Conservation (phyloP, 176 grass and related monocot species). For the Areca catechu region DNA sequence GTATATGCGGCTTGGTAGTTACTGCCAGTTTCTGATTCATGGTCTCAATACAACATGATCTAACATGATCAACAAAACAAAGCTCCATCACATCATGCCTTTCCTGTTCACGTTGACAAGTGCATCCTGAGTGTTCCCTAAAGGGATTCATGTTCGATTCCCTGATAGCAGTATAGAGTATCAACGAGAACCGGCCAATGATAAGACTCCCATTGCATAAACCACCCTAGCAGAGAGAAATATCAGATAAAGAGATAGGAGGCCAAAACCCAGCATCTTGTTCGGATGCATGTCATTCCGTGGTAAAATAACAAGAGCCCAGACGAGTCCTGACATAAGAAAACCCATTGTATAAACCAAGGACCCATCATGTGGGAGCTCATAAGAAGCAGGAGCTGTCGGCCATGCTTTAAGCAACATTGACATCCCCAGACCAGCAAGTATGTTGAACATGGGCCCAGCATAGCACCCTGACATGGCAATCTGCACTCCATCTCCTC, state of each 20-base stretch:
- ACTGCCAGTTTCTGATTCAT: too few relatives aligned
- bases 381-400: slow-evolving; percentile 42
- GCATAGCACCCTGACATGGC: slow-evolving; percentile 98
- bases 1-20: too few relatives aligned
- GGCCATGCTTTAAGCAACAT: slow-evolving; percentile 95
- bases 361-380: slow-evolving; percentile 62
- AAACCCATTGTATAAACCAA: slow-evolving; percentile 85
- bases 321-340: slow-evolving; percentile 73
- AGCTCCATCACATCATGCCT: too few relatives aligned
- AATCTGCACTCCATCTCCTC: slow-evolving; percentile 85
- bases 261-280: slow-evolving; percentile 66
- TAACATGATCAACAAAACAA: too few relatives aligned
- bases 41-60: too few relatives aligned
- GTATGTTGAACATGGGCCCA: slow-evolving; percentile 94
- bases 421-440: slow-evolving; percentile 81
- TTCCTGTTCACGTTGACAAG: too few relatives aligned
- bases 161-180: not conserved
- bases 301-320: slow-evolving; percentile 62
- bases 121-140: too few relatives aligned
- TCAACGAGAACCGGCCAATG: slow-evolving; percentile 33
- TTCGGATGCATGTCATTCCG: slow-evolving; percentile 77
- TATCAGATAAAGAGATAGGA: slow-evolving; percentile 68
- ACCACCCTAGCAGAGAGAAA: slow-evolving; percentile 73
- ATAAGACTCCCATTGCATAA: slow-evolving; percentile 59
- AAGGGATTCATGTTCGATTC: too few relatives aligned